phyloP scores from a whole-genome alignment of 2,329 filamentous ascomycete genomes.

The Stagonosporopsis chrysanthemi region DNA sequence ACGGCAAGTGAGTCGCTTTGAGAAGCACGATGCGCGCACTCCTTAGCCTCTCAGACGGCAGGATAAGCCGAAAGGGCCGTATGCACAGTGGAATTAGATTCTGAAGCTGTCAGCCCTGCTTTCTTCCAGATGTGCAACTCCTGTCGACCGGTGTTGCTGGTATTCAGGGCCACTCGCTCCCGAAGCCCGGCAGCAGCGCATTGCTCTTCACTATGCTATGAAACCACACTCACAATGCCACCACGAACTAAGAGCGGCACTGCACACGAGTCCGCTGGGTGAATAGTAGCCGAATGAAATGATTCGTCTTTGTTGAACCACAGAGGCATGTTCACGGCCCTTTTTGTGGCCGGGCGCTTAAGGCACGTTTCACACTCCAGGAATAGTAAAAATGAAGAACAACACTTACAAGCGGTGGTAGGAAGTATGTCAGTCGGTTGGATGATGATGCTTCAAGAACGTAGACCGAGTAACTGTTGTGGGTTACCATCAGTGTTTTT shows the following conservation, averaged over 20 bases:
- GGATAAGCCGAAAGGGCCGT: slow-evolving; percentile 73
- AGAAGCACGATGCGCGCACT: slow-evolving; percentile 65
- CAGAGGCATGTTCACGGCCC: slow-evolving; percentile 43
- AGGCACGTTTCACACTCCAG: slow-evolving; percentile 32
- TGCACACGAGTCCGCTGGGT: neutral
- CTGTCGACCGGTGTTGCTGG: neutral
- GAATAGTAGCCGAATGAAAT: slow-evolving; percentile 29
- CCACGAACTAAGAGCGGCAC: slow-evolving; percentile 10
- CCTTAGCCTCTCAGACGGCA: slow-evolving; percentile 71
- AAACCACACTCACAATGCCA: slow-evolving; percentile 9
- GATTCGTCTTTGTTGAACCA: slow-evolving; percentile 15
- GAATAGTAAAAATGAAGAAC: slow-evolving; percentile 29
- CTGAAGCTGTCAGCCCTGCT: slow-evolving; percentile 51
- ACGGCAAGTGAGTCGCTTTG: slow-evolving; percentile 68
- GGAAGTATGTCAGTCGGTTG: slow-evolving; percentile 58
- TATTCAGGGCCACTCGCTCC: neutral
- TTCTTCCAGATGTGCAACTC: slow-evolving; percentile 5
- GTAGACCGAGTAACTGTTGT: slow-evolving; percentile 59
- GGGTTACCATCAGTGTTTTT: slow-evolving; percentile 59
- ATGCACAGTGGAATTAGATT: slow-evolving; percentile 79
- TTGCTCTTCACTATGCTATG: slow-evolving; percentile 26
- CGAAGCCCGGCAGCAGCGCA: slow-evolving; percentile 38
- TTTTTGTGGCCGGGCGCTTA: slow-evolving; percentile 45
- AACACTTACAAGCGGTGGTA: slow-evolving; percentile 56
- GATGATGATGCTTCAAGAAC: slow-evolving; percentile 61